Evolutionary conservation across 306 rosid species (phyloP), one percentile per base, ranked within the genome.

Genomic region (Malus orientalis): DNA sequence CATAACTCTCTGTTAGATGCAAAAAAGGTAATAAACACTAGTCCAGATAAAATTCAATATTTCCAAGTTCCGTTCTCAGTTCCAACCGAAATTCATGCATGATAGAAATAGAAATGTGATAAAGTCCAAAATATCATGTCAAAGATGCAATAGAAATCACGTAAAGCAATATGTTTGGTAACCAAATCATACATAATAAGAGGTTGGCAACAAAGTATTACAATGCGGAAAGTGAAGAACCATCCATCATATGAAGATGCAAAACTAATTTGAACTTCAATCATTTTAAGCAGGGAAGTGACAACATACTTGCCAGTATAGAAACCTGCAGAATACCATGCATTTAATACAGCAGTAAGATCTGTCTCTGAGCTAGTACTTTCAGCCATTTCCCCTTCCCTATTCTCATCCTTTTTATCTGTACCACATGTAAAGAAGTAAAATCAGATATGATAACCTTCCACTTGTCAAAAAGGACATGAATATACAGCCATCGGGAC

Each of bases 301-400:
- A 27, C n/a, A 23, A 67, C 85, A 78, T 89, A 91, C 97, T 90
- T 90, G 81, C 96, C 97, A 71, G 96, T 91, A 85, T 78, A 66
- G 82, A 93, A 85, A 82, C 98, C 98, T 38, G 98, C 97, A 45
- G 92, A 88, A 88, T 88, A 93, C 98, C 98, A 93, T 57, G 98
- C 98, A 83, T 87, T 88, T 67, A 91, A 81, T 79, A 94, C 87
- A 55, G 49, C 87, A 65, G 83, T 55, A 59, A 94, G 86, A 67
- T 90, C 94, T 6, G 91, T 84, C 66, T 83, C 94, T 4, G 84
- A 78, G 88, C 84, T 84, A 74, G 71, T 44, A 75, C 47, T 70
- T 70, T 83, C 85, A 78, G 71, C 44, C 42, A 77, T 76, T 86
- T 80, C 68, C 20, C 67, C 69, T 59, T 60, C 86, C 49, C 27